Evolutionary conservation across 768 basidiomycete genomes (phyloP), one percentile per base, ranked within the genome.

Genomic region (Gloeostereum incarnatum): DNA sequence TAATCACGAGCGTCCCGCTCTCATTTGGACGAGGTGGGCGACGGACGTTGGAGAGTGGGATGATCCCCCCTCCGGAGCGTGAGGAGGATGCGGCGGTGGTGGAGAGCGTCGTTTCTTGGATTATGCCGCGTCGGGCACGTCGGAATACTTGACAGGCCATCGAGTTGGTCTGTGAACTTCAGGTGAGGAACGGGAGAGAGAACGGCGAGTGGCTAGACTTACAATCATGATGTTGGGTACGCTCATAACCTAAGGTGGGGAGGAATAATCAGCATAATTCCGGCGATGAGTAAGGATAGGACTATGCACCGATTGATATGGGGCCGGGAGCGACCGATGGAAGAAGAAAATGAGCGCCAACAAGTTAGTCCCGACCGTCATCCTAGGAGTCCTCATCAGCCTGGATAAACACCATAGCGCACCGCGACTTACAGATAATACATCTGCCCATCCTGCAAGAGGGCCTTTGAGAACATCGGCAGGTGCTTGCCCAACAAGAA

Each of bases 121-220:
- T 46, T n/a, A 35, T 22, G n/a, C 50, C 49, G 6, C 55, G 42
- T 39, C 50, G 58, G 34, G 59, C 40, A 31, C 54, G 47, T 8
- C 60, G 49, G 49, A 52, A 60, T 3, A 61, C 61, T 2, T 52
- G 44, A 41, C 55, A 59, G 1, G 58, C 58, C 60, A 61, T 59
- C 17, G 54, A 46, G 24, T 56, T 57, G n/a, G n/a, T n/a, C n/a
- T n/a, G n/a, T n/a, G n/a, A n/a, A n/a, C n/a, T n/a, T n/a, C n/a
- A n/a, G n/a, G n/a, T n/a, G n/a, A n/a, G n/a, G n/a, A n/a, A n/a
- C n/a, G n/a, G n/a, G n/a, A n/a, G n/a, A n/a, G n/a, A n/a, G n/a
- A n/a, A n/a, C n/a, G n/a, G n/a, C n/a, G n/a, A n/a, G n/a, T n/a
- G n/a, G n/a, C n/a, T n/a, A n/a, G n/a, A n/a, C n/a, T n/a, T n/a